Evolutionary conservation across 169 alveolate species (phyloP).

Genomic region (Cryptosporidium canis): DNA sequence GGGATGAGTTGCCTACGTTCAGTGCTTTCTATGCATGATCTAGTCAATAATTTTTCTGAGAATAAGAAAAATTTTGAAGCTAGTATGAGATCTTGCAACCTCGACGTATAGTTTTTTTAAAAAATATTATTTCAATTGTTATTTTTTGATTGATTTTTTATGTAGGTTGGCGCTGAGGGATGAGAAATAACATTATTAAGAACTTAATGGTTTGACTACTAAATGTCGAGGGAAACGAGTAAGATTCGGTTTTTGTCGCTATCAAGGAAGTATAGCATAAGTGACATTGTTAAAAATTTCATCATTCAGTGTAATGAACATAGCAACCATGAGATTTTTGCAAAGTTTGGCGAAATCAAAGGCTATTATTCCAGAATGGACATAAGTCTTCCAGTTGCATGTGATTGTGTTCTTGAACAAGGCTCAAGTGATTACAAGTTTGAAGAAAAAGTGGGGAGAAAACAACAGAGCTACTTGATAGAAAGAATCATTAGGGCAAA

Average conservation of each 20-base stretch:
- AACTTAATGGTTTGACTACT: constrained; percentile 66
- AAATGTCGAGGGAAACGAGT: constrained; percentile 74
- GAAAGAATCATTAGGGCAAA: constrained; percentile 50
- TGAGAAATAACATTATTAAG: not conserved
- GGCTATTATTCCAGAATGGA: constrained; percentile 43
- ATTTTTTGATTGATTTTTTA: not conserved
- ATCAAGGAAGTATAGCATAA: constrained; percentile 28
- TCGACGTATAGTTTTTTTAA: not conserved
- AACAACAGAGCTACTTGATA: constrained; percentile 58
- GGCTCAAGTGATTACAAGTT: constrained; percentile 68
- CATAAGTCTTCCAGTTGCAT: constrained; percentile 60
- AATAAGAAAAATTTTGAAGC: constrained; percentile 82
- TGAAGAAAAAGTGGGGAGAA: constrained; percentile 46
- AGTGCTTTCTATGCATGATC: constrained; percentile 93
- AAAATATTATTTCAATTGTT: not conserved
- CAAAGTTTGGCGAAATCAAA: constrained; percentile 65
- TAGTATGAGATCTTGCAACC: constrained; percentile 35
- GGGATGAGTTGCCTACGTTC: constrained; percentile 92
- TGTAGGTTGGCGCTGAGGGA: not conserved
- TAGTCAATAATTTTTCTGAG: constrained; percentile 93
- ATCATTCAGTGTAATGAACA: constrained; percentile 48
- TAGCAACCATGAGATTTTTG: constrained; percentile 24
- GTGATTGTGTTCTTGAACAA: constrained; percentile 68
- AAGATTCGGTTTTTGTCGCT: constrained; percentile 53
- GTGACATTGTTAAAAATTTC: constrained; percentile 21